Percentiles rank a stretch among this genome's conserved stretches.
These are phyloP conservation scores for Leccinum broughii DNA, from an alignment of 768 basidiomycete species.

Conservation along the genomic window DNA sequence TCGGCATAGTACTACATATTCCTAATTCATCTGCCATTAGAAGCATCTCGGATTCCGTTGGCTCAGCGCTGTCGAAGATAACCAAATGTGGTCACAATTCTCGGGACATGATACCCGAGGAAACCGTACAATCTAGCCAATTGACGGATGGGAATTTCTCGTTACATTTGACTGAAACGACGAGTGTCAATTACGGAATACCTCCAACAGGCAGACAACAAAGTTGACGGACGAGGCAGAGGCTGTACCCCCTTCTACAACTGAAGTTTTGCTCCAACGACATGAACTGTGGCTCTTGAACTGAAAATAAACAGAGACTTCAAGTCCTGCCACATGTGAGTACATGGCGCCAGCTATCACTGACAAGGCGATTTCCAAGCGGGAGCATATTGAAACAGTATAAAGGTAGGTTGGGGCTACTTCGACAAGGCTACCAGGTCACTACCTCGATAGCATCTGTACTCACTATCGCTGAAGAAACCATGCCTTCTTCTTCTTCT, in stretches of 20 bases:
- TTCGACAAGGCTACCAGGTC: not conserved
- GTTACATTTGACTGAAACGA: too few species aligned
- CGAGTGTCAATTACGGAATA: not conserved
- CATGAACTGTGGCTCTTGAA: not conserved
- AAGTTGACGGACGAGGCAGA: not conserved
- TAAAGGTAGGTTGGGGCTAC: constrained; percentile 1
- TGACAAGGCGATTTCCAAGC: not conserved
- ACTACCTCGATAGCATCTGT: constrained; percentile 7
- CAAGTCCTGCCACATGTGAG: not conserved
- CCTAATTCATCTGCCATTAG: too few species aligned
- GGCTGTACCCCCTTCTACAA: not conserved
- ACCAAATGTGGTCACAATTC: too few species aligned
- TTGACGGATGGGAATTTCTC: too few species aligned
- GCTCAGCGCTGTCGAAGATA: too few species aligned
- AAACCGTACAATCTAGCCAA: too few species aligned
- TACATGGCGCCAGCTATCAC: not conserved
- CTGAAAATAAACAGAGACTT: not conserved
- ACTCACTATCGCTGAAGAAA: not conserved
- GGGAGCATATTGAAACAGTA: not conserved
- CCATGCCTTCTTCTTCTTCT: not conserved
- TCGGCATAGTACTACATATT: too few species aligned
- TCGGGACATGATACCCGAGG: too few species aligned
- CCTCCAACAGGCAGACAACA: not conserved
- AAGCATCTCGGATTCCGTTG: too few species aligned
- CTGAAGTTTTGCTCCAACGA: not conserved